A percentile compares a stretch with the other conserved stretches of the same genome.
Conservation (phyloP, 1,284 basidiomycete genomes). For the Sphaerobolus stellatus region DNA sequence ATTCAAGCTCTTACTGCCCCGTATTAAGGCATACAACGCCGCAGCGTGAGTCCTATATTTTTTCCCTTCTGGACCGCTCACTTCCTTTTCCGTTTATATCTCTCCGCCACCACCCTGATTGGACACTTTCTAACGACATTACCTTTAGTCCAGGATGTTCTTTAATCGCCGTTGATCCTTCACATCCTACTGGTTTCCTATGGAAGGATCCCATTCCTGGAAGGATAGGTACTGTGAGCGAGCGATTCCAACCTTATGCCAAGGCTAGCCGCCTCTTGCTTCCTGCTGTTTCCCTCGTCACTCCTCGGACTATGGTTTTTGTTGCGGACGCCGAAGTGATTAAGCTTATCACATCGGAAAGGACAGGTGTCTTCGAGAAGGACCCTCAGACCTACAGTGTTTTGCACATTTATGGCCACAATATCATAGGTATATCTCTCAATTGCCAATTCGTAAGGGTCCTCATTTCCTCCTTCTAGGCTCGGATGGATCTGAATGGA, state of each 20-base stretch:
- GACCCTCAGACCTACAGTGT: constrained; percentile 12
- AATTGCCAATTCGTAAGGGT: neutral
- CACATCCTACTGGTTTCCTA: constrained; percentile 9
- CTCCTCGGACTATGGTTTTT: constrained; percentile 12
- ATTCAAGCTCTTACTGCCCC: neutral
- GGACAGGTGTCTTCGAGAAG: constrained; percentile 7
- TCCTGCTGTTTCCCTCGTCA: constrained; percentile 8
- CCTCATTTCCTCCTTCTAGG: constrained; percentile 1
- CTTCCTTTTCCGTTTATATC: neutral
- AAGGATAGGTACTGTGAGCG: constrained; percentile 7
- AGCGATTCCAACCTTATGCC: constrained; percentile 4
- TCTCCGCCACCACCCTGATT: neutral
- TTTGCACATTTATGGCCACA: constrained; percentile 6
- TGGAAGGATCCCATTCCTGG: constrained; percentile 8
- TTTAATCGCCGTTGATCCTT: constrained; percentile 12
- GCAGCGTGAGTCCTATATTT: constrained; percentile 7
- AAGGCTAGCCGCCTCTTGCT: constrained; percentile 4
- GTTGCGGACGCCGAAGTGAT: constrained; percentile 10
- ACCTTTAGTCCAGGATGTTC: constrained; percentile 5
- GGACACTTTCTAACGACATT: neutral
- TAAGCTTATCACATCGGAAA: constrained; percentile 1
- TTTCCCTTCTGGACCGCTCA: neutral
- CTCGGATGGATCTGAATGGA: constrained; percentile 5
- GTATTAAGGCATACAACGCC: neutral
- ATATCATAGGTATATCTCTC: constrained; percentile 7